phyloP scores from a whole-genome alignment of 164 flowering plant genomes.

The Pachysandra terminalis region DNA sequence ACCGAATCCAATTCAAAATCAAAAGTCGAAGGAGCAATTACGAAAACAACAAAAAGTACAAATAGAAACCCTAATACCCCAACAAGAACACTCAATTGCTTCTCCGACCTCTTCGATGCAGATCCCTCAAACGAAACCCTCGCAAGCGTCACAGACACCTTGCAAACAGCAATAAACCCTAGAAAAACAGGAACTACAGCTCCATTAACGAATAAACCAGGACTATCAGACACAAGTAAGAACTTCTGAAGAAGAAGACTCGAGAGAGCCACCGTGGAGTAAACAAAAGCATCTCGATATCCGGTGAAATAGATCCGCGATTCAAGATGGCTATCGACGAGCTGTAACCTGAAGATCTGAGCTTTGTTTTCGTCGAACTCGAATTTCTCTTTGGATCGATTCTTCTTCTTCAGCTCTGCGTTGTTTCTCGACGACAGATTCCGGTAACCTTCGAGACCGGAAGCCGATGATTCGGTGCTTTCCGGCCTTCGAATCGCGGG shows the following conservation, averaged over 20 bases:
- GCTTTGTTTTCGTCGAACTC: slow-evolving; percentile 90
- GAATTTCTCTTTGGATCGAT: slow-evolving; percentile 52
- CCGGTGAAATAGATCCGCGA: slow-evolving; percentile 54
- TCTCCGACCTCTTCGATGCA: slow-evolving; percentile 73
- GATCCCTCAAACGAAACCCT: slow-evolving; percentile 66
- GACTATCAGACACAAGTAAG: slow-evolving; percentile 22
- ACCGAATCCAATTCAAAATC: slow-evolving; percentile 50
- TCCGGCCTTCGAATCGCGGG: slow-evolving; percentile 78
- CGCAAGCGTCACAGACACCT: slow-evolving; percentile 29
- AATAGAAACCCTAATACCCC: slow-evolving; percentile 59
- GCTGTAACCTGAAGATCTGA: slow-evolving; percentile 85
- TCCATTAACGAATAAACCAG: slow-evolving; percentile 46
- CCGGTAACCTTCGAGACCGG: slow-evolving; percentile 26
- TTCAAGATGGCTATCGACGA: slow-evolving; percentile 56
- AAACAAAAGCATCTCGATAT: slow-evolving; percentile 38
- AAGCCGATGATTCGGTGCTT: slow-evolving; percentile 20
- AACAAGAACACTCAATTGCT: slow-evolving; percentile 52
- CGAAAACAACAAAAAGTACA: slow-evolving; percentile 36
- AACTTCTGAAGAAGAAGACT: slow-evolving; percentile 43
- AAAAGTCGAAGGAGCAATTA: slow-evolving; percentile 28
- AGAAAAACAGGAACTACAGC: slow-evolving; percentile 48
- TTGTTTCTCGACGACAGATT: slow-evolving; percentile 19
- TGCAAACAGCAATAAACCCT: slow-evolving; percentile 35
- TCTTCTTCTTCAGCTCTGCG: slow-evolving; percentile 40
- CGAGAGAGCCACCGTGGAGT: slow-evolving; percentile 35